Base-by-base conservation (phyloP, 257 asterid species). In the Solanum tacnaense region DNA sequence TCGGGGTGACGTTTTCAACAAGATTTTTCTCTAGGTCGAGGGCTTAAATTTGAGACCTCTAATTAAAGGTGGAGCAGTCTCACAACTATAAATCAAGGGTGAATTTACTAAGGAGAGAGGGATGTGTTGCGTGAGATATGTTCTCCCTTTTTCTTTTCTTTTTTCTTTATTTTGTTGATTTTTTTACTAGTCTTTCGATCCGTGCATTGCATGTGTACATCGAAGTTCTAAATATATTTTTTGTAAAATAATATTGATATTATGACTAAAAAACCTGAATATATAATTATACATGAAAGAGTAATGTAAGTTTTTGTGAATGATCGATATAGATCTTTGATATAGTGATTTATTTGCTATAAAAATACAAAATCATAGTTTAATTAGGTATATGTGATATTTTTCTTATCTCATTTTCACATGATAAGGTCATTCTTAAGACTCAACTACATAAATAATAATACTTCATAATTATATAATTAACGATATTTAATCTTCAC, bases 61-160 rank as follows among this genome's bases (percentile, higher is more conserved):
- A 1, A 20, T 56, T 56, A 56, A 56, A 3, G 5, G 1, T 20
- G 4, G 1, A 6, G 2, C 25, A 56, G 0, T 56, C 0, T 20
- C 4, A 56, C 10, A 8, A 56, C 1, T 7, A 0, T 18, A 56
- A 56, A 56, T 20, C 52, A 18, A 56, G 10, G 65, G 23, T 2
- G 5, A 58, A 8, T 58, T 58, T 58, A 58, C 12, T 7, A 58
- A 58, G 68, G 27, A 21, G 1, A n/a, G 13, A 58, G 27, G 68
- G 27, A 58, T 58, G 2, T 41, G 49, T 41, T 41, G 15, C 20
- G 9, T 18, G 65, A 56, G 4, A 56, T 18, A 18, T 6, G 65
- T 7, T 56, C 65, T 6, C 65, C n/a, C n/a, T 18, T 56, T 56
- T 56, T 56, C 4, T 6, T 18, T 56, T 18, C 10, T 18, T 56